These are phyloP conservation scores for Lactarius evosmus DNA, from an alignment of 768 basidiomycete genomes.

Conservation along the genomic window DNA sequence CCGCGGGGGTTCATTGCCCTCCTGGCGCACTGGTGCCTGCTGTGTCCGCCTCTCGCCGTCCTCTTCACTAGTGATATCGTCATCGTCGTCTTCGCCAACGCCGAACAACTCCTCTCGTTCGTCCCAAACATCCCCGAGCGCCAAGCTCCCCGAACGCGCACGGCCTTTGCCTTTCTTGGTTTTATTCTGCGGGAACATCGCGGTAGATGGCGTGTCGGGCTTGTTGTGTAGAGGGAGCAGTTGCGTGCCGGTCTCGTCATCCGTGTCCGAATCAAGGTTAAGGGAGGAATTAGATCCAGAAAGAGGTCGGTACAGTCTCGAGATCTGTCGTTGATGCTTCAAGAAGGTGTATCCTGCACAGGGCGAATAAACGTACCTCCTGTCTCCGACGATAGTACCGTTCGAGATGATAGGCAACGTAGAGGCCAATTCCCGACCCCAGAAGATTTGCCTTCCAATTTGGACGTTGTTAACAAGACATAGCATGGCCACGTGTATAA, in stretches of 20 bases:
- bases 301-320: slow-evolving; percentile 73
- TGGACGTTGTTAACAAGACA: not conserved
- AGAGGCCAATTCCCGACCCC: slow-evolving; percentile 69
- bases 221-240: slow-evolving; percentile 54
- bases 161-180: slow-evolving; percentile 19
- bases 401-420: slow-evolving; percentile 64
- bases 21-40: not conserved
- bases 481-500: slow-evolving; percentile 5
- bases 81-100: slow-evolving; percentile 61
- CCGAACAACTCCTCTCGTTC: slow-evolving; percentile 74
- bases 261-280: slow-evolving; percentile 50
- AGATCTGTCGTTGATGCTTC: slow-evolving; percentile 47
- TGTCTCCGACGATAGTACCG: slow-evolving; percentile 72
- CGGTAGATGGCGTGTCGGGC: slow-evolving; percentile 20
- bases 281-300: slow-evolving; percentile 41
- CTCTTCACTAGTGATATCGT: slow-evolving; percentile 36
- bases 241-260: slow-evolving; percentile 48
- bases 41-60: slow-evolving; percentile 1
- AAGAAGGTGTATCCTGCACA: not conserved
- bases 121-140: slow-evolving; percentile 66
- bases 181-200: slow-evolving; percentile 3
- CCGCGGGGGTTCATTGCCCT: not conserved
- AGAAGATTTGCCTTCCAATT: slow-evolving; percentile 65
- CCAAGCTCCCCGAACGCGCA: slow-evolving; percentile 19
- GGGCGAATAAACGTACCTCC: slow-evolving; percentile 49